Evolutionary conservation across 192 early-diverging fungal genomes (phyloP), one percentile per base, ranked within the genome.

Genomic region (Rhizophagus sp.): DNA sequence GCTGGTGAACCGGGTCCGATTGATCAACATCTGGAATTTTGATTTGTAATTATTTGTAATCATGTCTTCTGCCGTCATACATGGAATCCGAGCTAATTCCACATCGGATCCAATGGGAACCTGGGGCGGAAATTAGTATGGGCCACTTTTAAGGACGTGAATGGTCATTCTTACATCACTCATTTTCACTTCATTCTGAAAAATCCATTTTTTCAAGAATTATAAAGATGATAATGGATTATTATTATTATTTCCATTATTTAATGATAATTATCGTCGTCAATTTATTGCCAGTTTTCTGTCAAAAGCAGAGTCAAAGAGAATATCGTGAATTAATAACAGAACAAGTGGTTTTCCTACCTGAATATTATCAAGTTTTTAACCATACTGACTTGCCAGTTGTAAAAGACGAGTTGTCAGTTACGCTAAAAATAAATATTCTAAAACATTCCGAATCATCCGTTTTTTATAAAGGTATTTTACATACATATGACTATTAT

Each of bases 401-500:
- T 15, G 64, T 78, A 68, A 78, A 17, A 68, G 25, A 78, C 34
- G 76, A 65, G 11, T 25, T 78, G 7, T 78, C 76, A 78, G 19
- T 78, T 9, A 68, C 65, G 19, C 24, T 78, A 65, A 49, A 61
- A 27, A 17, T 78, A 68, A 52, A 27, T 33, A 4, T 78, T 22
- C 1, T 19, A 22, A n/a, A 6, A 25, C 24, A 78, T 68, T n/a
- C n/a, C n/a, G n/a, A n/a, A n/a, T 0, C 1, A 7, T 0, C 24
- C 27, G 2, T 78, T 78, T 78, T 78, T 78, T 33, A 33, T 52
- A 78, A 78, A 67, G 76, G 76, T 78, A 78, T 30, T 39, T 50
- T 57, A 74, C 3, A 49, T 57, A 74, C 3, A 49, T 57, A 33
- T 50, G 44, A 63, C 19, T 11, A 3, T 50, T 7, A 24, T 30